Percentiles rank a stretch among this genome's conserved stretches.
Evolutionary conservation across 306 rosid species (phyloP).

Genomic region (Lagenaria siceraria): DNA sequence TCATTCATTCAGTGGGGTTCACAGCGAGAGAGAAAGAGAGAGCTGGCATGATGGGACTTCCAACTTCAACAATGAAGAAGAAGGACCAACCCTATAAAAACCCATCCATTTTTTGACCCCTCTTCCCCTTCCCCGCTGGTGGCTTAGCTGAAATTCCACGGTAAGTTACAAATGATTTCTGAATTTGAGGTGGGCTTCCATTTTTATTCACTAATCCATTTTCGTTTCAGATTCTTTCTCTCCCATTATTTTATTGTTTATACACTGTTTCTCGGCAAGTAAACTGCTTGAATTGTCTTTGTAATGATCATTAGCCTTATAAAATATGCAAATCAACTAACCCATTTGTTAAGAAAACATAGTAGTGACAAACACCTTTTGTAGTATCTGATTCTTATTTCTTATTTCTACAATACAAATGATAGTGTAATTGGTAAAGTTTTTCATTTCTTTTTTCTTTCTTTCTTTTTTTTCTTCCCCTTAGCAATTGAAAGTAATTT

Average conservation of each 20-base stretch:
- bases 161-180: not conserved
- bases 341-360: not conserved
- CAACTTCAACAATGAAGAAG: not conserved
- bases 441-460: not conserved
- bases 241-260: not conserved
- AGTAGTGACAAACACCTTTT: not conserved
- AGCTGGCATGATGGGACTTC: slow-evolving; percentile 25
- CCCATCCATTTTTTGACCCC: not conserved
- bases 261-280: not conserved
- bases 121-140: not conserved
- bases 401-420: not conserved
- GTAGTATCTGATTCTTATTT: not conserved
- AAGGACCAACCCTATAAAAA: no score
- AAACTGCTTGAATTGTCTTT: not conserved
- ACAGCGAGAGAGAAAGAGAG: not conserved
- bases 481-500: not conserved
- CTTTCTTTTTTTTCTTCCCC: not conserved
- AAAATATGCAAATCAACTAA: not conserved
- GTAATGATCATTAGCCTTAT: not conserved
- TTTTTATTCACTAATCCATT: not conserved
- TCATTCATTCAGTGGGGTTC: slow-evolving; percentile 7
- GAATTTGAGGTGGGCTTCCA: not conserved
- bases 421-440: not conserved
- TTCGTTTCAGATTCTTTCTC: not conserved
- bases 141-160: not conserved